Conservation (phyloP, 2,329 filamentous ascomycete species). For the Calonectria hawksworthii region DNA sequence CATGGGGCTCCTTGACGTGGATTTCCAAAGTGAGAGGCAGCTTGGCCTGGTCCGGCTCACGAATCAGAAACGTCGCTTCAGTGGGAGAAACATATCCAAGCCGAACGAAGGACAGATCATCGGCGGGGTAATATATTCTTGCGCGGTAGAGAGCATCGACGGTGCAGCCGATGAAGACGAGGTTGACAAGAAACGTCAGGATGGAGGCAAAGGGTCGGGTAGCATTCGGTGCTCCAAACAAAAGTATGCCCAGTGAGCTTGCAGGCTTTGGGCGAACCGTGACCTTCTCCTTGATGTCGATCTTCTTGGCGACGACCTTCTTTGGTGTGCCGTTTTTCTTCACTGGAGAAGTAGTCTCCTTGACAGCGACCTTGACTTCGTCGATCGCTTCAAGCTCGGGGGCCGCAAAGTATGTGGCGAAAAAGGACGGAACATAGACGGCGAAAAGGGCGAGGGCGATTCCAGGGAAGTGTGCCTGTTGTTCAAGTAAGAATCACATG, state of each 20-base stretch:
- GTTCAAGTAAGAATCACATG: conserved; percentile 26
- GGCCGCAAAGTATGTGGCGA: conserved; percentile 69
- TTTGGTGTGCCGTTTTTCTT: conserved; percentile 50
- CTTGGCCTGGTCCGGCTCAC: conserved; percentile 83
- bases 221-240: conserved; percentile 82
- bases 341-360: conserved; percentile 56
- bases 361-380: conserved; percentile 70
- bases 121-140: conserved; percentile 75
- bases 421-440: conserved; percentile 75
- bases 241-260: conserved; percentile 73
- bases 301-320: conserved; percentile 60
- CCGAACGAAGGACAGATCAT: conserved; percentile 87
- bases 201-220: conserved; percentile 76
- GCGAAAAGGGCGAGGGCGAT: conserved; percentile 73
- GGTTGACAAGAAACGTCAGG: conserved; percentile 80
- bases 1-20: conserved; percentile 65
- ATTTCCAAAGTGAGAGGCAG: conserved; percentile 83
- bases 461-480: conserved; percentile 61
- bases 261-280: conserved; percentile 70
- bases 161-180: conserved; percentile 75
- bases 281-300: conserved; percentile 75
- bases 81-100: conserved; percentile 88
- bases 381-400: conserved; percentile 71
- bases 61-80: conserved; percentile 84
- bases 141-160: conserved; percentile 85